Conservation (phyloP, 805 yeast species). For the Lachancea dasiensis region DNA sequence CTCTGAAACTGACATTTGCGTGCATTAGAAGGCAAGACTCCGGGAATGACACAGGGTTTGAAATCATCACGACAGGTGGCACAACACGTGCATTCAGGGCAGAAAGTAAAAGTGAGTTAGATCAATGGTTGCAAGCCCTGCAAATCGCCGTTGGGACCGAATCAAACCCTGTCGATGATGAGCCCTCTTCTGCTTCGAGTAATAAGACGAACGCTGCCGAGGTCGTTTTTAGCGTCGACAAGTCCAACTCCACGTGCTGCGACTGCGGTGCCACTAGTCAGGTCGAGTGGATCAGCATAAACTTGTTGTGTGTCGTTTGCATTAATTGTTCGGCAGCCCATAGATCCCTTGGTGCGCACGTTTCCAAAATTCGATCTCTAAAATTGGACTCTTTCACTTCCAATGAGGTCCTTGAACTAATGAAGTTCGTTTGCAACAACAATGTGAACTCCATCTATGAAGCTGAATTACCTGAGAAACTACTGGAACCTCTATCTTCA, state of each 20-base stretch:
- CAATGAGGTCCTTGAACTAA: conserved; percentile 51
- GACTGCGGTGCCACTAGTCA: conserved; percentile 64
- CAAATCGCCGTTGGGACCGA: conserved; percentile 2
- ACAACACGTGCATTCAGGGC: conserved; percentile 64
- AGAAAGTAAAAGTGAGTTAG: conserved; percentile 57
- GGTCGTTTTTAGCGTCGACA: conserved; percentile 33
- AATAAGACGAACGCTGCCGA: conserved; percentile 11
- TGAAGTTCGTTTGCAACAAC: conserved; percentile 50
- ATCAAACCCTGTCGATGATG: too few species aligned
- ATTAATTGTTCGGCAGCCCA: conserved; percentile 87
- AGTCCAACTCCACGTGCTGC: conserved; percentile 62
- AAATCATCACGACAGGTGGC: conserved; percentile 64
- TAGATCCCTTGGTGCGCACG: conserved; percentile 75
- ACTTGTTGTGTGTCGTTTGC: conserved; percentile 65
- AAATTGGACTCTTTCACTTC: conserved; percentile 64
- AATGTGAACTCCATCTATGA: conserved; percentile 59
- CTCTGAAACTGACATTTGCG: conserved; percentile 61
- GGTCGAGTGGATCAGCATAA: conserved; percentile 87
- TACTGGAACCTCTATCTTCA: conserved; percentile 33
- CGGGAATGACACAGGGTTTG: conserved; percentile 42
- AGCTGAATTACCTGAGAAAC: conserved; percentile 22
- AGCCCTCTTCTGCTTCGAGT: too few species aligned
- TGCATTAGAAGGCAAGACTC: conserved; percentile 41
- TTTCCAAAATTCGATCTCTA: conserved; percentile 71
- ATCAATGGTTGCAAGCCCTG: conserved; percentile 39